These are phyloP conservation scores for Kandelia obovata DNA, from an alignment of 345 rosid species.

Conservation along the genomic window DNA sequence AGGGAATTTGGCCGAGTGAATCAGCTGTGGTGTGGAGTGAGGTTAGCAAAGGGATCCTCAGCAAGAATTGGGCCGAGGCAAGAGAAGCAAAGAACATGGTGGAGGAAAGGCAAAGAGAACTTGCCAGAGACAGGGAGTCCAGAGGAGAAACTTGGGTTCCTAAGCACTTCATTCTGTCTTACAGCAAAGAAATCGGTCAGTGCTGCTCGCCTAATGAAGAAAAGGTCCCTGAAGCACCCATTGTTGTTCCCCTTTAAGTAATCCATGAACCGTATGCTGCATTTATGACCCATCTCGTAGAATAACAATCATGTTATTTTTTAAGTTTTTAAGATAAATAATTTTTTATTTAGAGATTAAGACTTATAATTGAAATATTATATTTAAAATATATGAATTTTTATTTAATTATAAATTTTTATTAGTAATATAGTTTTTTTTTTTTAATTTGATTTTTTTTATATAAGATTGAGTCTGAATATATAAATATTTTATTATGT, in stretches of 20 bases:
- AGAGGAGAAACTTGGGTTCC: conserved; percentile 59
- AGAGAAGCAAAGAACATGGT: conserved; percentile 55
- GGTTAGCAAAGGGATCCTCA: conserved; percentile 54
- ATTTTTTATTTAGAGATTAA: too few relatives aligned
- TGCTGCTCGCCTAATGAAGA: conserved; percentile 54
- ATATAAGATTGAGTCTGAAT: too few relatives aligned
- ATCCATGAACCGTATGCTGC: too few relatives aligned
- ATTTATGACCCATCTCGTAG: too few relatives aligned
- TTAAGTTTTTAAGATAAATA: too few relatives aligned
- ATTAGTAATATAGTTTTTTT: too few relatives aligned
- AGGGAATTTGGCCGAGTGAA: conserved; percentile 64
- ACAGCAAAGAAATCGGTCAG: conserved; percentile 49
- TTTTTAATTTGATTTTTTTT: too few relatives aligned
- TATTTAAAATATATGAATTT: too few relatives aligned
- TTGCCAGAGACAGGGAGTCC: conserved; percentile 38
- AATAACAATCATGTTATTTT: too few relatives aligned
- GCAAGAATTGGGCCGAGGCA: conserved; percentile 69
- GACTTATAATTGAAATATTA: too few relatives aligned
- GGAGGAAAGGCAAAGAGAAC: conserved; percentile 64
- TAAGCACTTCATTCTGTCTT: conserved; percentile 46
- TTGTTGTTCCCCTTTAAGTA: conserved; percentile 30
- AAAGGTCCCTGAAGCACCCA: conserved; percentile 60
- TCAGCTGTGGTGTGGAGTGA: conserved; percentile 71
- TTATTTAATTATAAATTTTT: too few relatives aligned
- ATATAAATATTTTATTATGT: too few relatives aligned